phyloP scores from a whole-genome alignment of 139 green algal genomes.

The Marvania coccoides region DNA sequence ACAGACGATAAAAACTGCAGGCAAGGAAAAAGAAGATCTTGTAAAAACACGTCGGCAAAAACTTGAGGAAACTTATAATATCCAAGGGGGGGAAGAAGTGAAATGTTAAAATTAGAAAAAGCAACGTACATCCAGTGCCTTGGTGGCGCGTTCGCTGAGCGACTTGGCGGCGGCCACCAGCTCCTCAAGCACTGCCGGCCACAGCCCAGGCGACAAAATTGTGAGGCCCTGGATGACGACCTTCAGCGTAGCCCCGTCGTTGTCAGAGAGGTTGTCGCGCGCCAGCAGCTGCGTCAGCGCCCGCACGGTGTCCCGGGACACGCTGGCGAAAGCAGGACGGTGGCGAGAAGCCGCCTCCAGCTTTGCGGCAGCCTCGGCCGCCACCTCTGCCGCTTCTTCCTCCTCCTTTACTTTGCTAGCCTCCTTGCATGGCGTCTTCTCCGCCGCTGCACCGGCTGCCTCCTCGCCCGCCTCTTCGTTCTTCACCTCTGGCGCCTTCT shows the following conservation, averaged over 20 bases:
- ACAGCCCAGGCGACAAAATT: conserved; percentile 26
- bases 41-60: too few relatives aligned
- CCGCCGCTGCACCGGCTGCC: too few relatives aligned
- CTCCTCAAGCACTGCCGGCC: background rate
- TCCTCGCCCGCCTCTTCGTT: too few relatives aligned
- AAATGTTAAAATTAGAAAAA: too few relatives aligned
- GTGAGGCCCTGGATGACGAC: conserved; percentile 44
- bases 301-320: background rate
- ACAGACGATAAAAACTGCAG: too few relatives aligned
- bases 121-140: too few relatives aligned
- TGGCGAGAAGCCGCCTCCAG: background rate
- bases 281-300: conserved; percentile 21
- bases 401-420: conserved; percentile 4
- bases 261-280: conserved; percentile 55
- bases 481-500: too few relatives aligned
- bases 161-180: background rate
- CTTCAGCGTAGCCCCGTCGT: conserved; percentile 38
- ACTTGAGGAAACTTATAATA: too few relatives aligned
- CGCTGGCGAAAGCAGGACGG: background rate
- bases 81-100: too few relatives aligned
- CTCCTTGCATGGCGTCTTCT: too few relatives aligned
- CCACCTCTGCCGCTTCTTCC: conserved; percentile 8
- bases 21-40: too few relatives aligned
- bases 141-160: too few relatives aligned
- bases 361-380: background rate